These are phyloP conservation scores for Linnemannia zychae DNA, from an alignment of 192 early-diverging fungal species.

Conservation along the genomic window DNA sequence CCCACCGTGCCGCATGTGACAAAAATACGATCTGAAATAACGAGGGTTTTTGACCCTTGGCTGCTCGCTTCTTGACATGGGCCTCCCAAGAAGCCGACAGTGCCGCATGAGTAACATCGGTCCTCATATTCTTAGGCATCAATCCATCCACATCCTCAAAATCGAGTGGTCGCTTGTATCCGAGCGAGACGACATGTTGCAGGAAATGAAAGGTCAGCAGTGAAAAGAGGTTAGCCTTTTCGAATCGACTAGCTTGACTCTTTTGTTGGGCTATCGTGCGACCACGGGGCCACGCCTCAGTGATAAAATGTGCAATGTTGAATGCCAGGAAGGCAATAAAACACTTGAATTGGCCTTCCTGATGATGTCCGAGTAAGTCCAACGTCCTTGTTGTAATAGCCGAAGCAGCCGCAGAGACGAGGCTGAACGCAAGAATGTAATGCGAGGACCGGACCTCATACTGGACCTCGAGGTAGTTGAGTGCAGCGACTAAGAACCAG, in stretches of 20 bases:
- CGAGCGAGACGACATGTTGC: slow-evolving; percentile 41
- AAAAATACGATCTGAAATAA: slow-evolving; percentile 26
- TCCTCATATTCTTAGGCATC: slow-evolving; percentile 40
- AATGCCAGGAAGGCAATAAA: slow-evolving; percentile 18
- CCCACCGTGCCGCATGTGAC: slow-evolving; percentile 25
- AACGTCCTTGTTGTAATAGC: slow-evolving; percentile 14
- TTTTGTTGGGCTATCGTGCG: slow-evolving; percentile 27
- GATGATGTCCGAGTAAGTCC: neutral
- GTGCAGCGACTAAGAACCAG: slow-evolving; percentile 6
- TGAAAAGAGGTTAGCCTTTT: slow-evolving; percentile 39
- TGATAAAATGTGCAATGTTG: slow-evolving; percentile 3
- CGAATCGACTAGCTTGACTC: slow-evolving; percentile 12
- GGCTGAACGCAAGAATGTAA: slow-evolving; percentile 16
- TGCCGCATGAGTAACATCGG: slow-evolving; percentile 8
- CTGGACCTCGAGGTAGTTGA: slow-evolving; percentile 43
- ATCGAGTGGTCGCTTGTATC: slow-evolving; percentile 27
- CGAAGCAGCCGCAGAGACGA: slow-evolving; percentile 1
- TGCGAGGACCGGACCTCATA: slow-evolving; percentile 45
- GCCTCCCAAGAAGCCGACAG: slow-evolving; percentile 27
- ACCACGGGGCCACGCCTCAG: slow-evolving; percentile 34
- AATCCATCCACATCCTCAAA: slow-evolving; percentile 40
- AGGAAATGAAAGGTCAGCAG: slow-evolving; percentile 32
- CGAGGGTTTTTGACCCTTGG: slow-evolving; percentile 26
- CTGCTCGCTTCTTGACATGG: slow-evolving; percentile 14
- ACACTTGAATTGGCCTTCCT: slow-evolving; percentile 7